These are phyloP conservation scores for Orbilia javanica DNA, from an alignment of 2,329 filamentous ascomycete genomes.

Conservation along the genomic window DNA sequence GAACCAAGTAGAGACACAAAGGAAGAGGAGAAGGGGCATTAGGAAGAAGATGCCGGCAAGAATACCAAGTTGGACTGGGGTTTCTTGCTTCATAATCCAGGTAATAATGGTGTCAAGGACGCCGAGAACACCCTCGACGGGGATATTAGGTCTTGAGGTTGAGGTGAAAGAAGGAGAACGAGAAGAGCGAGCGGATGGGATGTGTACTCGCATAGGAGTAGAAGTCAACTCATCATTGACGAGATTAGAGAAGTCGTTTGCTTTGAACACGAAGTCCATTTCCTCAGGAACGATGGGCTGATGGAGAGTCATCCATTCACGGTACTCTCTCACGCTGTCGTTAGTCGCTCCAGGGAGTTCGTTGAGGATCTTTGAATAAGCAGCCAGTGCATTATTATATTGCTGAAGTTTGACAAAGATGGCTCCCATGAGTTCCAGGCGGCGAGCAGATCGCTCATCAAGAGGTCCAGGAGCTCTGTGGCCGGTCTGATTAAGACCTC, in stretches of 20 bases:
- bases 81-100: slow-evolving; percentile 52
- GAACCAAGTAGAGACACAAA: slow-evolving; percentile 49
- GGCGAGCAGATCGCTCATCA: slow-evolving; percentile 49
- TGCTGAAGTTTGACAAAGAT: slow-evolving; percentile 61
- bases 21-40: slow-evolving; percentile 44
- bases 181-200: slow-evolving; percentile 43
- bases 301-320: slow-evolving; percentile 51
- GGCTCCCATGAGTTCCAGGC: slow-evolving; percentile 60
- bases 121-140: slow-evolving; percentile 33
- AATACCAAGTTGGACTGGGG: slow-evolving; percentile 45
- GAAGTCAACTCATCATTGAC: slow-evolving; percentile 23
- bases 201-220: slow-evolving; percentile 47
- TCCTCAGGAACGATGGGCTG: slow-evolving; percentile 54
- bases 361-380: slow-evolving; percentile 54
- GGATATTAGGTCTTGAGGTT: slow-evolving; percentile 20
- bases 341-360: slow-evolving; percentile 47
- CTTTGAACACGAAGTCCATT: slow-evolving; percentile 56
- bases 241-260: slow-evolving; percentile 53
- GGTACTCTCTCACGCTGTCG: slow-evolving; percentile 42
- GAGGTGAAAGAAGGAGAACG: slow-evolving; percentile 42
- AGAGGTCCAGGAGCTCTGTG: slow-evolving; percentile 48
- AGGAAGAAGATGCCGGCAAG: slow-evolving; percentile 52
- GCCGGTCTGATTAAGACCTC: slow-evolving; percentile 56
- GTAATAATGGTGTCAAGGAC: slow-evolving; percentile 40
- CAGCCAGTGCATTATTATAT: slow-evolving; percentile 58